Evolutionary conservation across 1,284 basidiomycete genomes (phyloP), one percentile per base, ranked within the genome.

Genomic region (Coniferiporia weirii): DNA sequence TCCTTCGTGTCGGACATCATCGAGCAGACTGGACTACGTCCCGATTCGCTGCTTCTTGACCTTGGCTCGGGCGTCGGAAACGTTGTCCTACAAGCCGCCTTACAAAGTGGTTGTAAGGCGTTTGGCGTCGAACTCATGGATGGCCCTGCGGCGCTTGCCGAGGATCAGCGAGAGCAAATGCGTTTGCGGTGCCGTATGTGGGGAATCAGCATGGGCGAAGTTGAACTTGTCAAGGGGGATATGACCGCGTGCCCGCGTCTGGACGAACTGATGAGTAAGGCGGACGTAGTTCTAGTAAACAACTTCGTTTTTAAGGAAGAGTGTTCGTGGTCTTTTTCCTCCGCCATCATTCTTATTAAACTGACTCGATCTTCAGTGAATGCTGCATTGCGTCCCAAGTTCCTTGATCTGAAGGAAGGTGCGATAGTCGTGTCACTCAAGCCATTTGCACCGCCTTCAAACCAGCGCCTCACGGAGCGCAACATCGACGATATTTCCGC

Each of bases 41-140:
- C 83, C 55, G 74, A 80, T 57, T 83, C 81, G 43, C 75, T 90
- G 13, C 84, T 91, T 66, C 68, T 91, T 54, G 89, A 91, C 67
- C 77, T 91, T n/a, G 89, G 89, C 10, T 85, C 83, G 3, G 89
- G 89, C 1, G 89, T 91, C 7, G 89, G 85, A 5, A 90, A 91
- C 66, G 85, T 90, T n/a, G 79, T 87, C 13, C 72, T 87, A 5
- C 89, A 91, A 65, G 87, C 85, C 5, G 83, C 83, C 56, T 73
- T 91, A 62, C 84, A 89, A 68, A 85, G 84, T 0, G 89, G 89
- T 0, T 91, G 89, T 69, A 77, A 67, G 60, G 82, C 85, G 63
- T 90, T 82, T 66, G 89, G 89, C 2, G 79, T 91, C 51, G 88
- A 91, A 70, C 63, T 75, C 50, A 79, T 84, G 75, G 75, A 76